A percentile compares a stretch with the other conserved stretches of the same genome.
phyloP scores from a whole-genome alignment of 2,329 filamentous ascomycete species.

The Aspergillus fischeri region DNA sequence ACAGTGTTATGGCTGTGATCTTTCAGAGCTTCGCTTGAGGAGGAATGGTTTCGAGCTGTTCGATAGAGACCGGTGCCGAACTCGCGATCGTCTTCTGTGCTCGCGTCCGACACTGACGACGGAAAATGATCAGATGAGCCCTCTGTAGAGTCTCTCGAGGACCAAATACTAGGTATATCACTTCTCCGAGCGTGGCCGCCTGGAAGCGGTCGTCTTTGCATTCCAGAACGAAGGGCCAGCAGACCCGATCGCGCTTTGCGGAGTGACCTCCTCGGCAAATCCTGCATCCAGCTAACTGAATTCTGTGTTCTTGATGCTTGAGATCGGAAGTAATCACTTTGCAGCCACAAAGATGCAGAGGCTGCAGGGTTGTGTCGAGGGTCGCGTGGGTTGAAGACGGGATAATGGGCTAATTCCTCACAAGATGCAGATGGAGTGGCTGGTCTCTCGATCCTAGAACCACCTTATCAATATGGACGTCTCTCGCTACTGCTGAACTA shows the following conservation, averaged over 20 bases:
- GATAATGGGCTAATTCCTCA: conserved; percentile 32
- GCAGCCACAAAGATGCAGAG: conserved; percentile 7
- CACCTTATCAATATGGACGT: background rate
- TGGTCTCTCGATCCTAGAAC: conserved; percentile 7
- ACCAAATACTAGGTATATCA: conserved; percentile 9
- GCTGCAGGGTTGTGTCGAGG: conserved; percentile 31
- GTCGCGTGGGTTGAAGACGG: conserved; percentile 33
- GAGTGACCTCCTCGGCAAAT: conserved; percentile 25
- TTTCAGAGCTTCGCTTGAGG: conserved; percentile 5
- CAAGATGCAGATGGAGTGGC: conserved; percentile 19
- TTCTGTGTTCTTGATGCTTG: conserved; percentile 12
- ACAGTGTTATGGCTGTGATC: conserved; percentile 4
- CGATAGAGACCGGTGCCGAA: conserved; percentile 27
- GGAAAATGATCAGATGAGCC: conserved; percentile 15
- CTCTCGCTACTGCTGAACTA: background rate
- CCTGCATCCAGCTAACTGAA: conserved; percentile 23
- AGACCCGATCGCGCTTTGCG: conserved; percentile 31
- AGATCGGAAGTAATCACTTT: conserved; percentile 10
- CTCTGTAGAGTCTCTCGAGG: conserved; percentile 17
- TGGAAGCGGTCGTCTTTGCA: conserved; percentile 18
- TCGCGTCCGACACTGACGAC: conserved; percentile 24
- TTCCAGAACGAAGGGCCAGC: conserved; percentile 24
- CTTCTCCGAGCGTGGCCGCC: background rate
- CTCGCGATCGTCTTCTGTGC: conserved; percentile 26
- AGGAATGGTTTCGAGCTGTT: conserved; percentile 16